phyloP scores from a whole-genome alignment of 306 rosid genomes.

The barrel medic (Medicago truncatula) region DNA sequence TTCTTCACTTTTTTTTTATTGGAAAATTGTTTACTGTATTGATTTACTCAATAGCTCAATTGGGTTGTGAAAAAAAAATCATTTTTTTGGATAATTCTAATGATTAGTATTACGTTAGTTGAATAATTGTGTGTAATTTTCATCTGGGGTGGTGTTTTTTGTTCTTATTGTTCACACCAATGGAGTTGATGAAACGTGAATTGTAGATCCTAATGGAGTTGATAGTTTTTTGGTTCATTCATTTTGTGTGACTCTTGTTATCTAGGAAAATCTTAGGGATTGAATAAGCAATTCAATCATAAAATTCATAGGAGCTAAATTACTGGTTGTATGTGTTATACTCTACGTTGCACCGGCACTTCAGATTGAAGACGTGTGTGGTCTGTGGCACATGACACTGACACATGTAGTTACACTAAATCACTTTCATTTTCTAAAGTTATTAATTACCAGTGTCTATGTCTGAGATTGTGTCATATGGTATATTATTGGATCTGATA shows the following conservation, averaged over 20 bases:
- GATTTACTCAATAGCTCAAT: background rate
- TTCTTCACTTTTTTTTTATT: background rate
- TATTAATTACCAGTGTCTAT: background rate
- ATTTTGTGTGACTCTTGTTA: background rate
- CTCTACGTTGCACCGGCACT: background rate
- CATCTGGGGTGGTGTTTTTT: background rate
- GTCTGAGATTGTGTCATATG: background rate
- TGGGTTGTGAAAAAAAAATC: background rate
- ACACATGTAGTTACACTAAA: background rate
- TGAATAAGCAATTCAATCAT: constrained; percentile 23
- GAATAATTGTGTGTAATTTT: background rate
- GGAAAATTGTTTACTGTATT: background rate
- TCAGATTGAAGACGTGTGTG: background rate
- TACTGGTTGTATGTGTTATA: constrained; percentile 6
- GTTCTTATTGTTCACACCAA: background rate
- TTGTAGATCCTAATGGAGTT: constrained; percentile 27
- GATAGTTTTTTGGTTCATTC: constrained; percentile 5
- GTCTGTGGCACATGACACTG: background rate
- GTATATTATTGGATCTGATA: constrained; percentile 33
- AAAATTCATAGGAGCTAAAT: background rate
- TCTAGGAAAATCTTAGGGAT: constrained; percentile 17
- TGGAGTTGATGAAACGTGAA: constrained; percentile 13
- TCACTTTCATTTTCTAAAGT: background rate
- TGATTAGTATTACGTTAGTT: background rate
- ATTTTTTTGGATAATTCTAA: background rate